Conservation (phyloP, 2,329 filamentous ascomycete species). For the Pyricularia sp. region DNA sequence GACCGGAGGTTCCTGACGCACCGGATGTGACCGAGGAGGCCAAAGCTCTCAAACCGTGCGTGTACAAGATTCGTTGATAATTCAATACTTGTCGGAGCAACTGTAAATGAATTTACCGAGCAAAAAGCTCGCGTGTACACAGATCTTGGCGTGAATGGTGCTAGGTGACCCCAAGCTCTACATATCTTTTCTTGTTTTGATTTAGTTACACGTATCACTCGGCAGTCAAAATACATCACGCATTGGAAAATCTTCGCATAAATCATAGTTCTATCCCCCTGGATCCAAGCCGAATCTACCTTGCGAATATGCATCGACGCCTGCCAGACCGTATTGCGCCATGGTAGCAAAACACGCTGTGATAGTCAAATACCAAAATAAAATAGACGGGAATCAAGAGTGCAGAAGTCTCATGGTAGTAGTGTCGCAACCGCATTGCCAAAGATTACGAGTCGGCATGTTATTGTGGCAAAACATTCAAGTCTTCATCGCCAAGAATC, state of each 20-base stretch:
- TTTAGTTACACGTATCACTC: background rate
- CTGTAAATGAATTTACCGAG: background rate
- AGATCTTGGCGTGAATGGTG: background rate
- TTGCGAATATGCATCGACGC: background rate
- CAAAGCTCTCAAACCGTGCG: slow-evolving; percentile 76
- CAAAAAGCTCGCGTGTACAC: background rate
- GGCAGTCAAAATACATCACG: background rate
- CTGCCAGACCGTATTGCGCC: background rate
- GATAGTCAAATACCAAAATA: background rate
- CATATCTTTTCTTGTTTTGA: background rate
- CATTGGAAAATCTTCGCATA: background rate
- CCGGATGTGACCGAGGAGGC: slow-evolving; percentile 52
- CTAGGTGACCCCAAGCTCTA: background rate
- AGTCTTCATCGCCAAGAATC: background rate
- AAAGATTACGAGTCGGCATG: background rate
- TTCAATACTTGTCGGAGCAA: background rate
- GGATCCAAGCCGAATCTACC: background rate
- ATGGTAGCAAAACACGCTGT: background rate
- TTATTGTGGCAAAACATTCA: background rate
- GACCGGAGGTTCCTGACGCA: slow-evolving; percentile 46
- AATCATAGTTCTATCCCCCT: background rate
- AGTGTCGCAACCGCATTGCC: background rate
- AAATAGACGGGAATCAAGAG: background rate
- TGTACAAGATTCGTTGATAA: slow-evolving; percentile 75
- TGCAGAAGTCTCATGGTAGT: background rate